Evolutionary conservation across 805 yeast species (phyloP).

Genomic region (Pichia gijzeniarum): DNA sequence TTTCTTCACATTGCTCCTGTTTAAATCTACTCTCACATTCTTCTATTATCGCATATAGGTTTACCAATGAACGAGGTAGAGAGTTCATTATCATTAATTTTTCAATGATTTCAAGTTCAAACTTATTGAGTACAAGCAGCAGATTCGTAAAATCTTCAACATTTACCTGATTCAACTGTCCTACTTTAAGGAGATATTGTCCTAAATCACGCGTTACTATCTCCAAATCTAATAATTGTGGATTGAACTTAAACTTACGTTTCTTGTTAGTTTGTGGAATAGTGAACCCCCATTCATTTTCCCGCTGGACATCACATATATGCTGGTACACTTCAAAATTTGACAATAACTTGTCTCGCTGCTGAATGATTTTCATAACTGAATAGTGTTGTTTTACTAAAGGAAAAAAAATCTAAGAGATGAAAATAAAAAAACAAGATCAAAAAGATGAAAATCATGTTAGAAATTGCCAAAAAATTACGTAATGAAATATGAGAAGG

Average conservation of each 20-base stretch:
- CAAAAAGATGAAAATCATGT: too few species aligned
- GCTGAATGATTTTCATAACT: slow-evolving; percentile 39
- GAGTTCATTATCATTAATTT: slow-evolving; percentile 76
- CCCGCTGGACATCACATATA: slow-evolving; percentile 40
- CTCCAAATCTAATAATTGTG: slow-evolving; percentile 41
- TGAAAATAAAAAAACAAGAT: too few species aligned
- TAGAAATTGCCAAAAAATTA: too few species aligned
- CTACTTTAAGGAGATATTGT: slow-evolving; percentile 34
- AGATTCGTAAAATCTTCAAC: slow-evolving; percentile 28
- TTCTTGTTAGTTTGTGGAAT: slow-evolving; percentile 17
- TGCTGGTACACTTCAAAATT: slow-evolving; percentile 60
- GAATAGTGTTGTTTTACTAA: too few species aligned
- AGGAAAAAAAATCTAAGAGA: too few species aligned
- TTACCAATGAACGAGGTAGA: slow-evolving; percentile 75
- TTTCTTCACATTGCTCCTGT: slow-evolving; percentile 56
- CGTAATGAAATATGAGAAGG: too few species aligned
- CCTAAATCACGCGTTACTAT: slow-evolving; percentile 42
- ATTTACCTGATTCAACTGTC: slow-evolving; percentile 27
- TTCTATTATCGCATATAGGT: slow-evolving; percentile 72
- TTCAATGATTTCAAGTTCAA: slow-evolving; percentile 72
- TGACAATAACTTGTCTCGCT: slow-evolving; percentile 54
- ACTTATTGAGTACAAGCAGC: slow-evolving; percentile 41
- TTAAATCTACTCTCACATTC: slow-evolving; percentile 84
- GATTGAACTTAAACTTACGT: slow-evolving; percentile 27
- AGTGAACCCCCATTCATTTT: slow-evolving; percentile 42